Base-by-base conservation (phyloP, 257 asterid genomes). In the Oldenlandia corymbosa region DNA sequence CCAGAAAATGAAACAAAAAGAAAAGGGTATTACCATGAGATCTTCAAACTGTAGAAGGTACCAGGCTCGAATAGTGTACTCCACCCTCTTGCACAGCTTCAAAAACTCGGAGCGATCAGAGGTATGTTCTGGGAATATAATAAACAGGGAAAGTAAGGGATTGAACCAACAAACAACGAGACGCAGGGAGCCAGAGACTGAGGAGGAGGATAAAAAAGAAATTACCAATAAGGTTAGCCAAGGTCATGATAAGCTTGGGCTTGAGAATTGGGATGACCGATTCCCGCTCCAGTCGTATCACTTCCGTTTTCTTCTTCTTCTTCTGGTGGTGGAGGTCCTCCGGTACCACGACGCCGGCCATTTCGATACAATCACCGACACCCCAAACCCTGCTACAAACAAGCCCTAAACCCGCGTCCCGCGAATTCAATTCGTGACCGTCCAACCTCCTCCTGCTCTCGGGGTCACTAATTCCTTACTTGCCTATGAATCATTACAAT, bases 11-110 rank as follows among this genome's bases (percentile, higher is more conserved):
- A 26, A 11, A 1, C 7, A 23, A 53, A 17, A 4, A 8, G n/a
- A 2, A 18, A n/a, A 55, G 7, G 4, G 21, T 45, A 43, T 0
- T 71, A 92, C 99, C 97, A 89, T 89, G 83, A 92, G 96, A 83
- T 92, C 99, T 86, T 92, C 99, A 78, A 92, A 92, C 68, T 92
- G 99, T 67, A 89, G 76, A 75, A 75, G 83, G 80, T 89, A 92
- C 99, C 99, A 92, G 60, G 99, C 99, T 67, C 96, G 88, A 66
- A 92, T 83, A 50, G 95, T 89, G 79, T 92, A 92, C 81, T 92
- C 99, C 47, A 89, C 91, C 71, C 99, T 85, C 89, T 92, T 92
- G 74, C 97, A 92, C 47, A 92, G 91, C 85, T 89, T 92, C 82
- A 92, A 74, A 73, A 92, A 92, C 70, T 92, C 99, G 2, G 93